Conservation (phyloP, 495 filamentous ascomycete genomes). For the Podospora didyma region DNA sequence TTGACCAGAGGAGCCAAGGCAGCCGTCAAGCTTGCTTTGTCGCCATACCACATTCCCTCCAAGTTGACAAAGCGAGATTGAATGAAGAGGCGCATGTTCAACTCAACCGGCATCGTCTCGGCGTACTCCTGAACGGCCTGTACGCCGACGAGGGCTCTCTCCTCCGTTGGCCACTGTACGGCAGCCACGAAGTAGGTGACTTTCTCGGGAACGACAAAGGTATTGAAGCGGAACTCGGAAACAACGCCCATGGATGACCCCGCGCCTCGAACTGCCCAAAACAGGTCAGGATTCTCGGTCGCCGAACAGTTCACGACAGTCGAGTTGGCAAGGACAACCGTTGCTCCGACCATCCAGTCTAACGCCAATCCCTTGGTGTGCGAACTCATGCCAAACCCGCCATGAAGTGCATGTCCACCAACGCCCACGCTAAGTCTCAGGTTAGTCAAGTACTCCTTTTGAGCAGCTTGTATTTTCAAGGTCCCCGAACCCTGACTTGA, state of each 20-base stretch:
- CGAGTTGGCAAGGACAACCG: slow-evolving; percentile 40
- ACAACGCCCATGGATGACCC: slow-evolving; percentile 42
- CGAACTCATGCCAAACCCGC: slow-evolving; percentile 41
- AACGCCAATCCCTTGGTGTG: slow-evolving; percentile 40
- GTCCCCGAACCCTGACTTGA: not conserved
- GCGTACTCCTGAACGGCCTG: slow-evolving; percentile 38
- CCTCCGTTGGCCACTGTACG: slow-evolving; percentile 27
- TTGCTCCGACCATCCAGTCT: slow-evolving; percentile 42
- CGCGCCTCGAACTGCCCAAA: slow-evolving; percentile 43
- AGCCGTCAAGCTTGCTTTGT: slow-evolving; percentile 29
- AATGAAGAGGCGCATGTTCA: slow-evolving; percentile 44
- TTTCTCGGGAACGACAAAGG: slow-evolving; percentile 36
- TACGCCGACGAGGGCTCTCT: slow-evolving; percentile 22
- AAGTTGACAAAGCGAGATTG: slow-evolving; percentile 36
- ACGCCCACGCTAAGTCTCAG: slow-evolving; percentile 36
- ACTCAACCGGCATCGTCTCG: slow-evolving; percentile 36
- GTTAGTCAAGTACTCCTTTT: not conserved
- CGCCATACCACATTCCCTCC: slow-evolving; percentile 42
- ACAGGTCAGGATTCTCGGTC: slow-evolving; percentile 42
- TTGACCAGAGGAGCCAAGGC: slow-evolving; percentile 33
- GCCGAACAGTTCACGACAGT: slow-evolving; percentile 34
- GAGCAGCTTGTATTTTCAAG: not conserved
- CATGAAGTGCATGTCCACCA: slow-evolving; percentile 41
- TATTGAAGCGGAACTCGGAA: slow-evolving; percentile 40
- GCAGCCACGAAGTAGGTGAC: slow-evolving; percentile 40